Percentiles rank a stretch among this genome's conserved stretches.
These are phyloP conservation scores for Cercospora janseana DNA, from an alignment of 2,329 filamentous ascomycete genomes.

Conservation along the genomic window DNA sequence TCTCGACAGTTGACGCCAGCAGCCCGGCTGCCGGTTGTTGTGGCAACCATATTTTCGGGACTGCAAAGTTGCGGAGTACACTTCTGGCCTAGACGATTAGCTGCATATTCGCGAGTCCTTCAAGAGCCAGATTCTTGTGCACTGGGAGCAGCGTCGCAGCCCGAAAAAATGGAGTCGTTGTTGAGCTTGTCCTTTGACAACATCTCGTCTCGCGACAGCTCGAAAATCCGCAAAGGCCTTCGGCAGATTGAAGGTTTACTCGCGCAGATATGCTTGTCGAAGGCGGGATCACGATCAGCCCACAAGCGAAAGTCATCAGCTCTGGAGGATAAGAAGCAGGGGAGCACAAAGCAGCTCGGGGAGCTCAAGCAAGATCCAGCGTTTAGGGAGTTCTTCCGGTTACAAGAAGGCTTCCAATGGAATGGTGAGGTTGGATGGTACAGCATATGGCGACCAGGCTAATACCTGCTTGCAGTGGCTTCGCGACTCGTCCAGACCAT, in stretches of 20 bases:
- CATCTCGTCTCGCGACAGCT: conserved; percentile 84
- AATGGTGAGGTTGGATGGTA: conserved; percentile 58
- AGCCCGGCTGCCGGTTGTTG: not conserved
- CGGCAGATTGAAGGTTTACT: conserved; percentile 91
- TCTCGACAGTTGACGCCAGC: too few relatives aligned
- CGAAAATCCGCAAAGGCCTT: conserved; percentile 88
- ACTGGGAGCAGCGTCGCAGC: conserved; percentile 18
- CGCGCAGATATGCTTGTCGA: conserved; percentile 86
- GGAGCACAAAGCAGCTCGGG: conserved; percentile 58
- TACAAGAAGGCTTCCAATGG: conserved; percentile 97
- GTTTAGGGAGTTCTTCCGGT: conserved; percentile 91
- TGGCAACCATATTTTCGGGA: conserved; percentile 1
- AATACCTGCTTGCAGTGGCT: conserved; percentile 56
- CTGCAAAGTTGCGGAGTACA: conserved; percentile 9
- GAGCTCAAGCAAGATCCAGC: conserved; percentile 79
- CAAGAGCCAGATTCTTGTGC: too few relatives aligned
- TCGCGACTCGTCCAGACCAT: conserved; percentile 81
- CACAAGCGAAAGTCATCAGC: conserved; percentile 42
- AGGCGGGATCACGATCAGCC: conserved; percentile 35
- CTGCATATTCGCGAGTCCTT: conserved; percentile 21
- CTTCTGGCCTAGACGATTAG: conserved; percentile 15
- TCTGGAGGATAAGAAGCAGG: conserved; percentile 32
- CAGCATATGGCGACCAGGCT: conserved; percentile 9
- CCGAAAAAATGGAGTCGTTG: conserved; percentile 75
- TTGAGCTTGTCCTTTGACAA: conserved; percentile 94